Evolutionary conservation across 2,329 filamentous ascomycete species (phyloP), one percentile per base, ranked within the genome.

Genomic region (Botrytis medusae): DNA sequence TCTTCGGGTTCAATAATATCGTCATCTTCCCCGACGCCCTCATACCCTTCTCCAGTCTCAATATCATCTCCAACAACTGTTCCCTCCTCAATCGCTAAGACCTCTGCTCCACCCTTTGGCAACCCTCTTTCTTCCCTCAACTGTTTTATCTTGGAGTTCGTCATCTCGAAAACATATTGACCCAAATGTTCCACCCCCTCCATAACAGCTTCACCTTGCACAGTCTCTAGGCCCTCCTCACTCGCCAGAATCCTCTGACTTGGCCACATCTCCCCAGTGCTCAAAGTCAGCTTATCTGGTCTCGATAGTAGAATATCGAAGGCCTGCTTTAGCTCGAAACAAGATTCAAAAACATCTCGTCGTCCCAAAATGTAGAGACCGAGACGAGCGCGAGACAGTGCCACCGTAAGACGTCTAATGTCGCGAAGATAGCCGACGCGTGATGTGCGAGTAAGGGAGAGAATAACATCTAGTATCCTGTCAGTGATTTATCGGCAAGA

Each of bases 91-190:
- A 57, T 44, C 12, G 65, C 37, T 59, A 69, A 29, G 16, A 44
- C 14, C 18, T 69, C 65, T 16, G 48, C 65, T 69, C 48, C 65
- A 16, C 37, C 65, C n/a, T 69, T 48, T 9, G 76, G 75, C 34
- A 81, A 73, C 2, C 80, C 79, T 63, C 76, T 76, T 71, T 81
- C 76, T 37, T 77, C 76, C 64, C 78, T 77, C 25, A 81, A 51
- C 69, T 82, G 79, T 71, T 79, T 76, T 8, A 81, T 77, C 60
- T 79, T 81, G 16, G 80, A 73, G 48, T 92, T 89, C 5, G 94
- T 97, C 94, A 99, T 99, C 82, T 99, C 93, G 81, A 90, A 97
- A 34, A 99, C 95, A 82, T 98, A 99, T 83, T 97, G 92, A 0
- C 96, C 96, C 51, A 99, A 83, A 84, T 99, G 96, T 84, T 99